phyloP scores from a whole-genome alignment of 257 asterid species.

The Ocimum tenuiflorum region DNA sequence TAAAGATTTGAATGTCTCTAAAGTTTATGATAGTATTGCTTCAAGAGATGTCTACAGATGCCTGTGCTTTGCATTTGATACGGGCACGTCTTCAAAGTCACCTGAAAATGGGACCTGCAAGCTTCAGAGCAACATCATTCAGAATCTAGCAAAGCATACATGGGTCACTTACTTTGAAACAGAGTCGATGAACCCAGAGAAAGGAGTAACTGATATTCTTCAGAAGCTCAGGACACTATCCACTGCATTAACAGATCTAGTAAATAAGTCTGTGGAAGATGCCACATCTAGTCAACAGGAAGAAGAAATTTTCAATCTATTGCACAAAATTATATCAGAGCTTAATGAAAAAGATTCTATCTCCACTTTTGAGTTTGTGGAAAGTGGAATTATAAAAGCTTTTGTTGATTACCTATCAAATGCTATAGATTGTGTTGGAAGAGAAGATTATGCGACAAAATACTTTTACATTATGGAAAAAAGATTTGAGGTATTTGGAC shows the following conservation, averaged over 20 bases:
- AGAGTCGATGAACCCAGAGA: constrained; percentile 53
- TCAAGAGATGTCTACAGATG: constrained; percentile 42
- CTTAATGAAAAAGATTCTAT: constrained; percentile 59
- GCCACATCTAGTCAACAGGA: constrained; percentile 40
- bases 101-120: constrained; percentile 46
- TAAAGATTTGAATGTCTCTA: constrained; percentile 40
- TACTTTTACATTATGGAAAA: constrained; percentile 36
- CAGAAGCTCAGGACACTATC: constrained; percentile 65
- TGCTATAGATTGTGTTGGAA: constrained; percentile 36
- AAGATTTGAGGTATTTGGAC: constrained; percentile 71
- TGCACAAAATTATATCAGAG: constrained; percentile 57
- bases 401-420: constrained; percentile 54
- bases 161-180: constrained; percentile 53
- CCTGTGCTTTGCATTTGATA: constrained; percentile 61
- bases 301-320: constrained; percentile 43
- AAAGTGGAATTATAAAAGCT: constrained; percentile 80
- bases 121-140: constrained; percentile 54
- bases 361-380: constrained; percentile 93
- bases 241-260: constrained; percentile 35
- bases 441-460: constrained; percentile 19
- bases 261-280: constrained; percentile 28
- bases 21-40: constrained; percentile 43
- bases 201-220: constrained; percentile 64
- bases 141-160: constrained; percentile 62
- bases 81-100: constrained; percentile 33